Evolutionary conservation across 2,329 filamentous ascomycete genomes (phyloP).

Genomic region (Cytospora paraplurivora): DNA sequence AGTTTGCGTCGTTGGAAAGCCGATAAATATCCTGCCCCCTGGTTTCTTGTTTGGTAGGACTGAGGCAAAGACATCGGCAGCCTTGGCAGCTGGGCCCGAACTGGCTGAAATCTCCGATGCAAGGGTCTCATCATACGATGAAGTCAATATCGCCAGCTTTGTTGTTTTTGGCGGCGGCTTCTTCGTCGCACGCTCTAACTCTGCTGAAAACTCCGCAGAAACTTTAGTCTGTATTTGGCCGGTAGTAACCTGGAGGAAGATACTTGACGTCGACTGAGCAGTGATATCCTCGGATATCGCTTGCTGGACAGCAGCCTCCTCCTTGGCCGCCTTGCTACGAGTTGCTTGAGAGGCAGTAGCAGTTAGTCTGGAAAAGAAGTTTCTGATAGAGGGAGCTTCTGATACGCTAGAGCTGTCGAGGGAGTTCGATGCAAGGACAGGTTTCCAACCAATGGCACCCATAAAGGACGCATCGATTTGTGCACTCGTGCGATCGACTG

Average conservation of each 20-base stretch:
- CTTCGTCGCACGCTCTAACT: slow-evolving; percentile 94
- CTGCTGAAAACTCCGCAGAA: slow-evolving; percentile 70
- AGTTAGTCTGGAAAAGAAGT: slow-evolving; percentile 80
- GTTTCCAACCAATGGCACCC: slow-evolving; percentile 84
- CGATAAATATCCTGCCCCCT: slow-evolving; percentile 89
- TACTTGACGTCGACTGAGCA: slow-evolving; percentile 70
- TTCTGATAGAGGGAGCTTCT: slow-evolving; percentile 66
- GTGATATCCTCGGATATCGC: slow-evolving; percentile 71
- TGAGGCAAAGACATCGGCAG: slow-evolving; percentile 81
- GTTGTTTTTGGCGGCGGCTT: slow-evolving; percentile 91
- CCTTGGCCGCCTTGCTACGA: slow-evolving; percentile 59
- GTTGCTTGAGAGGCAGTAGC: slow-evolving; percentile 54
- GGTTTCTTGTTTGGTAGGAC: slow-evolving; percentile 84
- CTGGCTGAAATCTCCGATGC: slow-evolving; percentile 61
- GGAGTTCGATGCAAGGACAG: slow-evolving; percentile 46
- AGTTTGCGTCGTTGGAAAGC: slow-evolving; percentile 95
- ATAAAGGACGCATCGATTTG: slow-evolving; percentile 93
- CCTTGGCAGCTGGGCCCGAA: slow-evolving; percentile 53
- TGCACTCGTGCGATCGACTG: slow-evolving; percentile 81
- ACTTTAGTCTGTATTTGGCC: slow-evolving; percentile 80
- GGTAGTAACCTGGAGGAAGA: slow-evolving; percentile 87
- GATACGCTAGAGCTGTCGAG: slow-evolving; percentile 53
- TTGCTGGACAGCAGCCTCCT: slow-evolving; percentile 65
- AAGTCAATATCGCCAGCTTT: slow-evolving; percentile 83
- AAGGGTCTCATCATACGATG: slow-evolving; percentile 81